phyloP scores from a whole-genome alignment of 1,284 basidiomycete genomes.

The Schizophyllum amplum region DNA sequence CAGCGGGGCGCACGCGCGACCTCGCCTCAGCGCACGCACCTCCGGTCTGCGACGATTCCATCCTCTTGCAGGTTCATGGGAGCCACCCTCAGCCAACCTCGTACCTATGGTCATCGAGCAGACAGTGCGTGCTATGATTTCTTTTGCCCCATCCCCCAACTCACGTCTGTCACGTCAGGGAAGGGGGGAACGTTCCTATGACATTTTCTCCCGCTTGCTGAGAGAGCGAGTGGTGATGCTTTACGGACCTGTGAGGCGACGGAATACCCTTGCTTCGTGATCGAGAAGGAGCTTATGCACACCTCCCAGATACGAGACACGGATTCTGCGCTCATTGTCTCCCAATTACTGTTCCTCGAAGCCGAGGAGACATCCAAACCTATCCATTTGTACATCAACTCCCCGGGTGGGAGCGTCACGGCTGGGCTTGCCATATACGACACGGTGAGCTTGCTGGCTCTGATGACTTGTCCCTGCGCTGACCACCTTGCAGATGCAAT shows the following conservation, averaged over 20 bases:
- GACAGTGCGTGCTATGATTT: neutral
- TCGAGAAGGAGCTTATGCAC: conserved; percentile 7
- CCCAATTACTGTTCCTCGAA: conserved; percentile 88
- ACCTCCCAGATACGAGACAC: conserved; percentile 68
- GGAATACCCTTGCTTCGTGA: conserved; percentile 6
- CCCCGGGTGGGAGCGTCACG: conserved; percentile 89
- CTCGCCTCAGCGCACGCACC: too few species aligned
- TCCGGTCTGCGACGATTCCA: conserved; percentile 42
- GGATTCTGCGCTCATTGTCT: conserved; percentile 78
- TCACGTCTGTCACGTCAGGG: conserved; percentile 42
- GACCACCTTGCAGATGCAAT: conserved; percentile 61
- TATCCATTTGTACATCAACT: conserved; percentile 92
- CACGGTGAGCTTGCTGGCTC: conserved; percentile 46
- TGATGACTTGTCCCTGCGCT: neutral
- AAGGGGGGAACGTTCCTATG: conserved; percentile 87
- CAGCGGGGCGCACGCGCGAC: too few species aligned
- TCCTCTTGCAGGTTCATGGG: conserved; percentile 36
- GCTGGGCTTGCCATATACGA: conserved; percentile 94
- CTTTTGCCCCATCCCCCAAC: neutral
- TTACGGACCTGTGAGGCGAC: conserved; percentile 68
- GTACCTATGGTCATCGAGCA: conserved; percentile 89
- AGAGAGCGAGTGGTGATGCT: conserved; percentile 91
- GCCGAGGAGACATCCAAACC: conserved; percentile 89
- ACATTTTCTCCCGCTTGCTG: conserved; percentile 87
- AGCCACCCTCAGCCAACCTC: conserved; percentile 44